Percentiles rank a stretch among this genome's conserved stretches.
These are phyloP conservation scores for Neoboletus brunneissimus DNA, from an alignment of 768 basidiomycete genomes.

Conservation along the genomic window DNA sequence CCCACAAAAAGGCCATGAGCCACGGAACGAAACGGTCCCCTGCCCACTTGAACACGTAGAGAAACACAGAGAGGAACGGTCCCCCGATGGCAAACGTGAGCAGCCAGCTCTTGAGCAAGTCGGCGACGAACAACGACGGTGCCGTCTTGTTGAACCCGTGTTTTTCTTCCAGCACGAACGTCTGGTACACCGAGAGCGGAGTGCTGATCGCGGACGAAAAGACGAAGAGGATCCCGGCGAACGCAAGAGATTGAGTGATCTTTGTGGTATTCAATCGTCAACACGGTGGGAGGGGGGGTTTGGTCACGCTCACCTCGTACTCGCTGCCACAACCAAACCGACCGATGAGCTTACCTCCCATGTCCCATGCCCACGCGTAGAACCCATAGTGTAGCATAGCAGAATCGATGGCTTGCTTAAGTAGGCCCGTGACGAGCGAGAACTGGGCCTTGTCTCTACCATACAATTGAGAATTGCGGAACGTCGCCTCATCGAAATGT, in stretches of 20 bases:
- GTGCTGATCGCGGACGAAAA: constrained; percentile 65
- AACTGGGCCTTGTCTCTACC: constrained; percentile 89
- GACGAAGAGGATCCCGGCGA: constrained; percentile 64
- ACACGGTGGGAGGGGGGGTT: not conserved
- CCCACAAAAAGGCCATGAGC: constrained; percentile 88
- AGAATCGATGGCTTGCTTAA: constrained; percentile 70
- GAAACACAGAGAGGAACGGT: constrained; percentile 84
- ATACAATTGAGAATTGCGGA: constrained; percentile 89
- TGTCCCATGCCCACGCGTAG: constrained; percentile 79
- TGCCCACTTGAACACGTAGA: constrained; percentile 90
- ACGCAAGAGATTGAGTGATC: constrained; percentile 84
- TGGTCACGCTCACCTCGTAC: constrained; percentile 55
- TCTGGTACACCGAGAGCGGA: constrained; percentile 79
- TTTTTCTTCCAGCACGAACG: constrained; percentile 91
- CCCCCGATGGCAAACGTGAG: constrained; percentile 70
- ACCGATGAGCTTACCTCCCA: constrained; percentile 51
- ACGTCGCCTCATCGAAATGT: constrained; percentile 68
- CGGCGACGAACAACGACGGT: constrained; percentile 65
- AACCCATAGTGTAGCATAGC: constrained; percentile 69
- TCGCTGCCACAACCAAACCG: constrained; percentile 61
- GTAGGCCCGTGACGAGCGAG: constrained; percentile 68
- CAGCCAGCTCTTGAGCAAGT: constrained; percentile 77
- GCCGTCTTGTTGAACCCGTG: constrained; percentile 98
- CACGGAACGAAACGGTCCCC: constrained; percentile 91
- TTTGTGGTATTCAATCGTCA: not conserved